Conservation (phyloP, 2,329 filamentous ascomycete species). For the Hyphodiscus sp. region DNA sequence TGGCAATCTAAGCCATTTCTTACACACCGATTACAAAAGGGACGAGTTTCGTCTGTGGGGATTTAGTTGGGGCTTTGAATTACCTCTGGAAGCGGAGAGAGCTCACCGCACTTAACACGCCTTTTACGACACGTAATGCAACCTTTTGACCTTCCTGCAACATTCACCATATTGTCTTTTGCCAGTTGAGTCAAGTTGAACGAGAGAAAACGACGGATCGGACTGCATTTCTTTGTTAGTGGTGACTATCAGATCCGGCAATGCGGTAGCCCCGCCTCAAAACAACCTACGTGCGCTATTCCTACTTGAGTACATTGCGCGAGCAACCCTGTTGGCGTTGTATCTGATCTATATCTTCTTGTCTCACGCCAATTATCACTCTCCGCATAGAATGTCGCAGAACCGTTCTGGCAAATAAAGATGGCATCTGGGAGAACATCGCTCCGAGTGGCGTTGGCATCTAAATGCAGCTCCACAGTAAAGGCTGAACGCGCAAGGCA, state of each 20-base stretch:
- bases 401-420: no score
- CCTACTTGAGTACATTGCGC: conserved; percentile 26
- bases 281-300: conserved; percentile 10
- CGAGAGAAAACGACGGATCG: background rate
- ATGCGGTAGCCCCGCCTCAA: background rate
- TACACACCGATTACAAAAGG: conserved; percentile 25
- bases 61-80: conserved; percentile 4
- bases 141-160: conserved; percentile 28
- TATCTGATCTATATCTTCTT: background rate
- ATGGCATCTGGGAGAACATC: no score
- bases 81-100: background rate
- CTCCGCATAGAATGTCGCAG: no score
- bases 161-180: conserved; percentile 26
- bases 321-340: conserved; percentile 12
- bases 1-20: conserved; percentile 23
- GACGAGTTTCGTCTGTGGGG: conserved; percentile 23
- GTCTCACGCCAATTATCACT: no score
- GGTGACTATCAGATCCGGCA: background rate
- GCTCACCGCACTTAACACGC: conserved; percentile 30
- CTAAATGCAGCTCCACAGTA: no score
- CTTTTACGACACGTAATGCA: conserved; percentile 28
- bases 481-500: no score
- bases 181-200: background rate
- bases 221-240: background rate
- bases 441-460: no score